A percentile compares a stretch with the other conserved stretches of the same genome.
Evolutionary conservation across 352 stramenopile species (phyloP).

Genomic region (Phytophthora syringae): DNA sequence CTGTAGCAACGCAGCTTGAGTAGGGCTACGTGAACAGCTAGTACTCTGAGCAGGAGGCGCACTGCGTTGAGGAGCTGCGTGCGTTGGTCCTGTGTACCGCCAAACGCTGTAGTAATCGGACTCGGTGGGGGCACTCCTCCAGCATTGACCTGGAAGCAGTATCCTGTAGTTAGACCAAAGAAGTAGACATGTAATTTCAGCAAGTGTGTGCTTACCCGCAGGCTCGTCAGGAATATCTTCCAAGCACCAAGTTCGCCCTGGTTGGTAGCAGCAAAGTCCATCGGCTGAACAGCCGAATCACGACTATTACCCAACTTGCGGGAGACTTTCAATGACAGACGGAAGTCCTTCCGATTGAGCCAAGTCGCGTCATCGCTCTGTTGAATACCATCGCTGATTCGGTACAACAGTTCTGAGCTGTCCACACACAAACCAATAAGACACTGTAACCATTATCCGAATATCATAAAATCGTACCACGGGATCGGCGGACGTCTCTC

Average conservation of each 20-base stretch:
- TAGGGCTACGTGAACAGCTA: too few species aligned
- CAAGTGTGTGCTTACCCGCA: slow-evolving; percentile 43
- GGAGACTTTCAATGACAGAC: slow-evolving; percentile 65
- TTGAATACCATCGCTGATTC: slow-evolving; percentile 60
- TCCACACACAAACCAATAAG: neutral
- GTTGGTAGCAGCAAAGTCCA: slow-evolving; percentile 70
- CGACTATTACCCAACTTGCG: slow-evolving; percentile 71
- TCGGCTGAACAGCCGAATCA: slow-evolving; percentile 60
- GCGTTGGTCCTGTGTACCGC: slow-evolving; percentile 2
- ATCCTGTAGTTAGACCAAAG: slow-evolving; percentile 7
- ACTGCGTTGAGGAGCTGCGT: slow-evolving; percentile 4
- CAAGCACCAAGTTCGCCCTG: slow-evolving; percentile 68
- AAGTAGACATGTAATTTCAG: neutral
- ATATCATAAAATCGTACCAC: slow-evolving; percentile 35
- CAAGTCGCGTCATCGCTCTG: slow-evolving; percentile 61
- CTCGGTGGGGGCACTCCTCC: slow-evolving; percentile 13
- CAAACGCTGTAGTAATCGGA: slow-evolving; percentile 38
- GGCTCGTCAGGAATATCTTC: slow-evolving; percentile 70
- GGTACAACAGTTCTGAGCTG: slow-evolving; percentile 71
- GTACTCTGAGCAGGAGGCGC: slow-evolving; percentile 4
- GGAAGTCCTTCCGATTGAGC: slow-evolving; percentile 75
- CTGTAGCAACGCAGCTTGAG: slow-evolving; percentile 41
- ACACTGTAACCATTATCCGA: neutral
- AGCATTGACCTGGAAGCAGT: slow-evolving; percentile 25
- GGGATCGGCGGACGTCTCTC: slow-evolving; percentile 74